Evolutionary conservation across 805 yeast species (phyloP).

Genomic region (Kockiozyma suomiensis): DNA sequence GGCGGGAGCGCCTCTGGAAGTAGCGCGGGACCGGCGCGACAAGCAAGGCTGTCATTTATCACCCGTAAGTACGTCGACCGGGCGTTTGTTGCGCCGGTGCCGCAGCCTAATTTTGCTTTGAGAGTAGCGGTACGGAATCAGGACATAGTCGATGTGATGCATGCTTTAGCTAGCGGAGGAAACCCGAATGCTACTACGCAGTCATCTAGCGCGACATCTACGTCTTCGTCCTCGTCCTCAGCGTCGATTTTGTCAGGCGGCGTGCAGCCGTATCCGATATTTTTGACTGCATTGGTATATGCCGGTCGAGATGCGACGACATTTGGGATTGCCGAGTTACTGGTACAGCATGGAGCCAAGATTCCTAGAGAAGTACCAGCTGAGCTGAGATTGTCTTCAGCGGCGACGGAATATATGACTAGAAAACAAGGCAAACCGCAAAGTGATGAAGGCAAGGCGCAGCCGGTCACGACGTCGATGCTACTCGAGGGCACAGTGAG

Average conservation of each 20-base stretch:
- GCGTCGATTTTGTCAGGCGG: neutral
- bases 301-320: constrained; percentile 37
- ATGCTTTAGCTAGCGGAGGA: constrained; percentile 47
- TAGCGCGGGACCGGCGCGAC: constrained; percentile 8
- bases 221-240: constrained; percentile 6
- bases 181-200: constrained; percentile 39
- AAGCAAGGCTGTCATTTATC: constrained; percentile 52
- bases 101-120: constrained; percentile 42
- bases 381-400: constrained; percentile 12
- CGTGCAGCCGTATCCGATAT: constrained; percentile 37
- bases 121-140: constrained; percentile 43
- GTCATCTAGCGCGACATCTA: neutral
- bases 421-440: constrained; percentile 11
- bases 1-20: constrained; percentile 49
- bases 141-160: constrained; percentile 39
- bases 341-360: constrained; percentile 45
- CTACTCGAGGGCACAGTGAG: neutral
- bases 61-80: constrained; percentile 64
- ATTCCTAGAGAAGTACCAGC: constrained; percentile 35
- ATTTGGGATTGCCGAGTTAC: constrained; percentile 46
- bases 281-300: constrained; percentile 42
- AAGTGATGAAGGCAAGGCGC: neutral
- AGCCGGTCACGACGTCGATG: neutral
- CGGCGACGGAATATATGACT: constrained; percentile 17
- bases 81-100: constrained; percentile 46